These are phyloP conservation scores for Coix lacrymajobi DNA, from an alignment of 176 grass and related monocot genomes.

Conservation along the genomic window DNA sequence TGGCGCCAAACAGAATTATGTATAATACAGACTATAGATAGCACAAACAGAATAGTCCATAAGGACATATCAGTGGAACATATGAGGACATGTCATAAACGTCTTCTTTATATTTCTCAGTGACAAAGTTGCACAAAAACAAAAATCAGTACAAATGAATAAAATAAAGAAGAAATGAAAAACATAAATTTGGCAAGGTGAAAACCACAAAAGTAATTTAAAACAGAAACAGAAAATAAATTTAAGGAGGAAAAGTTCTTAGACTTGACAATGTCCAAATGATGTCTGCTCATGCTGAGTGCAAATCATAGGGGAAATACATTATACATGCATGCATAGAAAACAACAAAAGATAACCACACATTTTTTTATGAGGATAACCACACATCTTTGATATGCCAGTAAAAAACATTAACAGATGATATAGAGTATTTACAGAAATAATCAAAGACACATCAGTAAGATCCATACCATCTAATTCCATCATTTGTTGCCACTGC, in stretches of 20 bases:
- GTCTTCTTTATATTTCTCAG: neutral
- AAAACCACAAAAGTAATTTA: neutral
- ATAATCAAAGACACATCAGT: neutral
- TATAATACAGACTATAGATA: neutral
- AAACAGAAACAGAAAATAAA: neutral
- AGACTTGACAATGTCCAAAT: constrained; percentile 2
- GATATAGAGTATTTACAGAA: neutral
- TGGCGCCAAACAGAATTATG: neutral
- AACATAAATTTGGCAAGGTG: neutral
- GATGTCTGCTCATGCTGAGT: neutral
- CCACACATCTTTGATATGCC: neutral
- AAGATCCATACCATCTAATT: constrained; percentile 81
- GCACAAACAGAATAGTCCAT: neutral
- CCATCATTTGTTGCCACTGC: constrained; percentile 89
- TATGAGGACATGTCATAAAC: neutral
- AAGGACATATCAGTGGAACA: neutral
- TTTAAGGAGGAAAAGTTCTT: neutral
- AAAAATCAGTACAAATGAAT: neutral
- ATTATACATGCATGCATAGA: neutral
- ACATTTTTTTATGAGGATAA: neutral
- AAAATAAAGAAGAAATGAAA: neutral
- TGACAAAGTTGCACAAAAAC: neutral
- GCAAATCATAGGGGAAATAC: neutral
- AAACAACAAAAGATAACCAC: neutral
- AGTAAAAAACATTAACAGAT: neutral